Evolutionary conservation across 176 grass and related monocot species (phyloP), one percentile per base, ranked within the genome.

Genomic region (Tillandsia fasciculata): DNA sequence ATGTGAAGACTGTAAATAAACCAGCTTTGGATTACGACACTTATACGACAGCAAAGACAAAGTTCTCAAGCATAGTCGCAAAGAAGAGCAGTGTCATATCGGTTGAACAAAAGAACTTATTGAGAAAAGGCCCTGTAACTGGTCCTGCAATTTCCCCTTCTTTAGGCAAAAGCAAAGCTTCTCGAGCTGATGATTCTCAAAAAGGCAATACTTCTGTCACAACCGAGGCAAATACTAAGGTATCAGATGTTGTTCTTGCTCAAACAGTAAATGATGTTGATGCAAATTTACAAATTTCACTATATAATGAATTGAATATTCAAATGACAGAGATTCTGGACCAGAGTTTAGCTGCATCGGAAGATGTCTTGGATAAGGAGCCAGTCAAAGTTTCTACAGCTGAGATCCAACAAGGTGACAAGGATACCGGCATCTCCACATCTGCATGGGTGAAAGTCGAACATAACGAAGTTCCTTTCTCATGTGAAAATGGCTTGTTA

Each of bases 31-130:
- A 69, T 72, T 82, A 87, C 64, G 88, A 88, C 72, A 73, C 84
- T 70, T 68, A 64, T 85, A 48, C 70, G 53, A 67, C 8, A 63
- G 26, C 83, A 0, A 99, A 88, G 65, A 78, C 83, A 67, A 87
- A 68, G 67, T 72, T 88, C 74, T 80, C 90, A 33, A 88, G 77
- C 68, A 99, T 88, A 79, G 90, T 91, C 51, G 77, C 95, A 73
- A 90, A 90, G 71, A 99, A 99, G 82, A 91, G 90, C 82, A 99
- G 87, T 84, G 90, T 91, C 74, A 90, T 99, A 65, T 90, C 95
- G 5, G 64, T 93, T 15, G 95, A 99, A 74, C 85, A 82, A 57
- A 99, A 91, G 89, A 73, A 87, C 12, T 76, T 65, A 49, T 72
- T 76, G 64, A 99, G 84, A 77, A 99, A 99, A 86, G 26, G 70